Base-by-base conservation (phyloP, 2,329 filamentous ascomycete genomes). In the Sporothrix humicola region DNA sequence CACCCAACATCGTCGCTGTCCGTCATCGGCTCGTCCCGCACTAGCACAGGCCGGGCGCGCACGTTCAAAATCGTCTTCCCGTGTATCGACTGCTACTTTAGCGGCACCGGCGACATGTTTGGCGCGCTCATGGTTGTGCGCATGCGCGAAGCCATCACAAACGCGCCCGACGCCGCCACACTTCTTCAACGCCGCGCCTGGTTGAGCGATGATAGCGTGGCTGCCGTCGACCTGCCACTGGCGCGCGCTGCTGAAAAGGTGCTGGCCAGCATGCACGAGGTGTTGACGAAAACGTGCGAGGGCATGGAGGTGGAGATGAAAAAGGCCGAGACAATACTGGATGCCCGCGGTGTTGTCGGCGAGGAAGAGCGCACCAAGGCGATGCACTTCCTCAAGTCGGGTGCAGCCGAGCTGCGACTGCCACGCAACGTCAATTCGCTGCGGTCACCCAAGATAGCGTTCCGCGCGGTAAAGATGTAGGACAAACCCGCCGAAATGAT, bases 71-170 rank as follows among this genome's bases (percentile, higher is more conserved):
- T 98, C 79, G 90, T 92, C 73, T 93, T 98, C 73, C 94, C 95
- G 0, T 89, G 92, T 42, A 91, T 98, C 74, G 93, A 97, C 80
- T 93, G 94, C 83, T 97, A 96, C 86, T 99, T 98, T 83, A 94
- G 92, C 78, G 96, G 96, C 56, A 98, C 97, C 0, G 96, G 96
- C 65, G 96, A 99, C 84, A 98, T 99, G 95, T 98, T 99, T 80
- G 95, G 94, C 44, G 95, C 95, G 8, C 87, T 99, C 63, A 94
- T 94, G 80, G 90, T 97, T 1, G 93, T 93, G 56, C 90, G 95
- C 44, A 90, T 99, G 79, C 91, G 95, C 73, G 93, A 98, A 84
- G 94, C 93, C 37, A 92, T 93, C 1, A 82, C 84, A 71, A 79
- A 20, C 81, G 78, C 1, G 79, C 76, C 63, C 76, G 78, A 31